Conservation (phyloP, 2,329 filamentous ascomycete species). For the Fusarium sp. region DNA sequence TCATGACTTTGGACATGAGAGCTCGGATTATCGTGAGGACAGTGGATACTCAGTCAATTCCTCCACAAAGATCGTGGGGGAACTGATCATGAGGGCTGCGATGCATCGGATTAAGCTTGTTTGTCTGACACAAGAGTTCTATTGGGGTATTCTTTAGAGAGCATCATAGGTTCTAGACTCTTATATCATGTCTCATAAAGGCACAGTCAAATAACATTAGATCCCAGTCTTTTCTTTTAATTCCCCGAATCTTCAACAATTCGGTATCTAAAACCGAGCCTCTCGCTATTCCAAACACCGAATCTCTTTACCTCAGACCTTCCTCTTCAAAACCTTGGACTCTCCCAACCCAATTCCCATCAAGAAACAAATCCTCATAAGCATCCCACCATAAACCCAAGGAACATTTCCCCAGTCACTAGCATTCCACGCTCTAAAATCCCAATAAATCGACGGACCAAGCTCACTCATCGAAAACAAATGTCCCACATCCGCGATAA, state of each 20-base stretch:
- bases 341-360: constrained; percentile 63
- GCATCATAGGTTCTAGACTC: constrained; percentile 7
- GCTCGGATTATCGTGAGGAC: constrained; percentile 42
- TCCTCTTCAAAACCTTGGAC: constrained; percentile 43
- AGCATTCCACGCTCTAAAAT: constrained; percentile 70
- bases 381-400: constrained; percentile 75
- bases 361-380: constrained; percentile 69
- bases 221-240: constrained; percentile 8
- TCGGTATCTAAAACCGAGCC: constrained; percentile 35
- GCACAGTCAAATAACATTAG: constrained; percentile 6
- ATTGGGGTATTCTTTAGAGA: constrained; percentile 18
- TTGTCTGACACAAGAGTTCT: constrained; percentile 1
- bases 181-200: constrained; percentile 11
- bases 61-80: constrained; percentile 39
- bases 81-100: constrained; percentile 10
- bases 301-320: constrained; percentile 37
- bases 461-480: constrained; percentile 72
- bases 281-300: constrained; percentile 7
- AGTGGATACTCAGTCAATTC: constrained; percentile 29
- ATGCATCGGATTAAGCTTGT: not conserved
- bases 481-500: constrained; percentile 82
- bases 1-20: constrained; percentile 38
- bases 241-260: constrained; percentile 3
- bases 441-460: constrained; percentile 73
- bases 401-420: constrained; percentile 76